Base-by-base conservation (phyloP, 441 rosid genomes). In the Brassica hybrid region DNA sequence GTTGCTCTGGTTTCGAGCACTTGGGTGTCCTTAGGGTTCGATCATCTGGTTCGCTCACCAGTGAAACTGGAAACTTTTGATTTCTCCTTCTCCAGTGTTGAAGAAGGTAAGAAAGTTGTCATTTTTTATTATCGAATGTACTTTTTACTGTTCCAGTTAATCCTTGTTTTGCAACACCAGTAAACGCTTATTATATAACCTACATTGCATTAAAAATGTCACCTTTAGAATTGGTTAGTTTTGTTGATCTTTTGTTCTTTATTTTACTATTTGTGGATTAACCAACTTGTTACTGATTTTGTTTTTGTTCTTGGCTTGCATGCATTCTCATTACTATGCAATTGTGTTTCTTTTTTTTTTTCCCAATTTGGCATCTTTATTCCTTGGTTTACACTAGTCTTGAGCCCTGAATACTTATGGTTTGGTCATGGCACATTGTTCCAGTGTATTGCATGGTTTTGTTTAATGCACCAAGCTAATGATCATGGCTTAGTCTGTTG, bases 21-120 rank as follows among this genome's bases (percentile, higher is more conserved):
- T 76, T 18, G 19, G 41, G 14, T 7, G 0, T 6, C 52, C 43
- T 19, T 66, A 32, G 50, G 66, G 65, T 76, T 63, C 50, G 71
- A 41, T 11, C 43, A 14, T 48, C 52, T 18, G 19, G 14, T 67
- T 19, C 65, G 65, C 1, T 34, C 10, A 16, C 19, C 43, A 54
- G 59, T 16, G 41, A 59, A 60, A 17, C 65, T 72, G 56, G 67
- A 7, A 57, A 65, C 67, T 52, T 21, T 25, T 43, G 50, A 57
- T 77, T 43, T 73, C 66, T 61, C 45, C 61, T 43, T 73, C 66
- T 61, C 45, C 61, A 52, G 71, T 73, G 60, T 52, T 25, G 19
- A 73, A 78, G 34, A 73, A 73, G 82, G 75, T 73, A 45, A 73
- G 17, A 25, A 13, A 52, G 18, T 14, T 43, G n/a, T 45, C 3